Evolutionary conservation across 495 filamentous ascomycete species (phyloP).

Genomic region (Trichodelitschia bisporula): DNA sequence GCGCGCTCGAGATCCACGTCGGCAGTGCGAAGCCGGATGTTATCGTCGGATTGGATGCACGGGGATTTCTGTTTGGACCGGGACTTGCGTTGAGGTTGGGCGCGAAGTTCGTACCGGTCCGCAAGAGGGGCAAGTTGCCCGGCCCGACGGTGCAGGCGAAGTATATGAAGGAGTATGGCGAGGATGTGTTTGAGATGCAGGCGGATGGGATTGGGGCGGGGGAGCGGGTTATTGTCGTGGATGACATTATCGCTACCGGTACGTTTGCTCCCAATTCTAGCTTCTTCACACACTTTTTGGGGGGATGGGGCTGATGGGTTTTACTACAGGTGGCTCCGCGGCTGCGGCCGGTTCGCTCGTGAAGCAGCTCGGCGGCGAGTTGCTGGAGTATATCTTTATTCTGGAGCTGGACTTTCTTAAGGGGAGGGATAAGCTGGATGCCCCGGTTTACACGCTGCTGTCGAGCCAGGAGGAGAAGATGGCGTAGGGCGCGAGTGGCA

Average conservation of each 20-base stretch:
- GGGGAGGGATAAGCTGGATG: slow-evolving; percentile 68
- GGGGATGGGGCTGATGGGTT: too few species aligned
- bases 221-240: slow-evolving; percentile 75
- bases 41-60: slow-evolving; percentile 76
- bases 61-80: slow-evolving; percentile 90
- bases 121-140: slow-evolving; percentile 92
- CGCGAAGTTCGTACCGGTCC: slow-evolving; percentile 78
- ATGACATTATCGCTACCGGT: slow-evolving; percentile 98
- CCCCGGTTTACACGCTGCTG: slow-evolving; percentile 67
- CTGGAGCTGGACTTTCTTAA: slow-evolving; percentile 91
- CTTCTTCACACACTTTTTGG: too few species aligned
- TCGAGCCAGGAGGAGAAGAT: slow-evolving; percentile 29
- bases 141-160: slow-evolving; percentile 58
- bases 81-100: slow-evolving; percentile 64
- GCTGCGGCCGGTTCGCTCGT: slow-evolving; percentile 70
- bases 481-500: too few species aligned
- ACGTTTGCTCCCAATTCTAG: too few species aligned
- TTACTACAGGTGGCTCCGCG: slow-evolving; percentile 85
- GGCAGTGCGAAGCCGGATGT: slow-evolving; percentile 42
- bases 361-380: slow-evolving; percentile 53
- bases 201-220: slow-evolving; percentile 57
- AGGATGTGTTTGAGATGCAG: slow-evolving; percentile 95
- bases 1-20: slow-evolving; percentile 71
- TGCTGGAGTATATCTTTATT: slow-evolving; percentile 82
- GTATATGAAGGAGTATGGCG: slow-evolving; percentile 91